Conservation (phyloP, 805 yeast genomes). For the Zygosaccharomyces rouxii region DNA sequence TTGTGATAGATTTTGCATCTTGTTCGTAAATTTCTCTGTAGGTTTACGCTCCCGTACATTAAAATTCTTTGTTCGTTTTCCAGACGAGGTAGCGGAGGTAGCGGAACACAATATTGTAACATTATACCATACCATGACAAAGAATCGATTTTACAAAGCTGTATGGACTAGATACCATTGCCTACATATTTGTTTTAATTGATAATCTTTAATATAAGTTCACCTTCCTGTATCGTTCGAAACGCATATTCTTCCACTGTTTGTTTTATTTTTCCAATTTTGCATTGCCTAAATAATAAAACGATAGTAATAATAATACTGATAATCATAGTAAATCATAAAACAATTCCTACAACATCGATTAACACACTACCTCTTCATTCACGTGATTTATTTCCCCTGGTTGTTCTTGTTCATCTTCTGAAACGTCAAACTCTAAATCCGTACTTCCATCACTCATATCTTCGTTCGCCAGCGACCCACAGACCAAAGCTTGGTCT, state of each 20-base stretch:
- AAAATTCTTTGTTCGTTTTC: too few species aligned
- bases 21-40: too few species aligned
- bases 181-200: too few species aligned
- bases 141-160: too few species aligned
- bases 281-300: neutral
- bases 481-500: conserved; percentile 16
- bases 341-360: neutral
- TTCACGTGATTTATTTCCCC: conserved; percentile 14
- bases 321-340: neutral
- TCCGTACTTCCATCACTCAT: conserved; percentile 6
- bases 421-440: conserved; percentile 15
- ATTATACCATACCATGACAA: too few species aligned
- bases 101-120: too few species aligned
- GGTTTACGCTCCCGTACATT: too few species aligned
- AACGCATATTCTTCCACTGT: neutral
- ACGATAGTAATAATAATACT: neutral
- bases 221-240: too few species aligned
- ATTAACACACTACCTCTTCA: conserved; percentile 4
- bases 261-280: neutral
- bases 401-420: conserved; percentile 3
- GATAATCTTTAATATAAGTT: too few species aligned
- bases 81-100: too few species aligned
- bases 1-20: too few species aligned
- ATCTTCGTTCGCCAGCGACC: conserved; percentile 11
- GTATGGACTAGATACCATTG: too few species aligned